Evolutionary conservation across 2,329 filamentous ascomycete genomes (phyloP), one percentile per base, ranked within the genome.

Genomic region (Fusarium sp.): DNA sequence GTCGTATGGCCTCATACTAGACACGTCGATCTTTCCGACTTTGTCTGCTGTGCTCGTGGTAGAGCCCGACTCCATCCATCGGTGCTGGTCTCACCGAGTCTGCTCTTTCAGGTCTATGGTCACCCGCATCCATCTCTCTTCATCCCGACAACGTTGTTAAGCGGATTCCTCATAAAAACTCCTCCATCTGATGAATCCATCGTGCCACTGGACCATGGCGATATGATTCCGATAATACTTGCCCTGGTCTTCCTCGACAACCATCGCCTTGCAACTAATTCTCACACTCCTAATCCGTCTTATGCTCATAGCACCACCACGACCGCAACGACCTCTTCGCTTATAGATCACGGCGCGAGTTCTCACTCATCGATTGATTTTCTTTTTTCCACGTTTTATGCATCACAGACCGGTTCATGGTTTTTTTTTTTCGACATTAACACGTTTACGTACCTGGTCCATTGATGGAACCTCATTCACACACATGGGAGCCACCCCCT

Each of bases 1-100:
- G 90, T 78, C 89, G 91, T 62, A 90, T 92, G 88, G 90, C 88
- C 61, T 92, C 91, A 13, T 92, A 91, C 81, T 92, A 83, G 87
- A 76, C 72, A 61, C 58, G 67, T 63, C 67, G 57, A 67, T 71
- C 66, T 66, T 67, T 50, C 58, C 71, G 63, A 71, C 75, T 74
- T 67, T 76, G 76, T 76, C 76, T 79, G 73, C 78, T 77, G 77
- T 72, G 75, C 77, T 77, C 63, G 72, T 75, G 76, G 66, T 73
- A 68, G 68, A 75, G 73, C 27, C 61, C 50, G 68, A 77, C 73
- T 72, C 63, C 68, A 68, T 72, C 63, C 68, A 68, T 60, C 59
- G 67, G 74, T 80, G 78, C 78, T 78, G 76, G 77, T 76, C 73
- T 78, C 77, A 69, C 71, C 70, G 71, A 63, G 75, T 76, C 71